Base-by-base conservation (phyloP, 257 asterid genomes). In the Echium plantagineum region DNA sequence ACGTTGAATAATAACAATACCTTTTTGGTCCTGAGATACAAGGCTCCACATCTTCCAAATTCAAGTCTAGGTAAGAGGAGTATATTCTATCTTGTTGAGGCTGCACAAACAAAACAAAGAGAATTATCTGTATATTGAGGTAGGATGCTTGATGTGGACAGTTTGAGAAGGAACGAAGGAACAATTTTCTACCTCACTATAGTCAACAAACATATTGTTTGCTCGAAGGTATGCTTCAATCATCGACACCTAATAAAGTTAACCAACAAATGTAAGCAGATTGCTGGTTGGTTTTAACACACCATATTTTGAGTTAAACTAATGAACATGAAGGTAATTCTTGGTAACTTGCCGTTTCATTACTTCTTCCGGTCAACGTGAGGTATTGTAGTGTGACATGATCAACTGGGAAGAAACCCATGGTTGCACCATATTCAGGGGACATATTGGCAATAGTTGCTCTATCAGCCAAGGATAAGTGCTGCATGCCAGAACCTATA, bases 321-420 rank as follows among this genome's bases (percentile, higher is more conserved):
- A 4, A 4, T 52, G 17, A 31, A 30, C 63, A 16, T 53, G 52
- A 56, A 13, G 10, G 12, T 28, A 57, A 52, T 9, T n/a, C 46
- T 20, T 28, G 22, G 53, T 55, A 58, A 71, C 87, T 61, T 24
- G 87, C 97, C 30, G 84, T 82, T 22, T 86, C 94, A 59, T 84
- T 90, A 46, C 83, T 90, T 78, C 97, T 78, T 66, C 96, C 97
- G 59, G 96, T 90, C 69, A 87, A 73, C 60, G 71, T 87, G 54
- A 90, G 86, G 71, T 90, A 90, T 46, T 87, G 86, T 52, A 90
- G 74, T 1, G 97, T 90, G 46, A 85, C 88, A 71, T 81, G 90
- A 77, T 90, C 97, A 48, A 90, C 97, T 0, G 96, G 97, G 80
- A 90, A 90, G 83, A 90, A 89, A 26, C 97, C 97, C 97, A 90